These are phyloP conservation scores for Mycena sp. DNA, from an alignment of 1,284 basidiomycete species.

Conservation along the genomic window DNA sequence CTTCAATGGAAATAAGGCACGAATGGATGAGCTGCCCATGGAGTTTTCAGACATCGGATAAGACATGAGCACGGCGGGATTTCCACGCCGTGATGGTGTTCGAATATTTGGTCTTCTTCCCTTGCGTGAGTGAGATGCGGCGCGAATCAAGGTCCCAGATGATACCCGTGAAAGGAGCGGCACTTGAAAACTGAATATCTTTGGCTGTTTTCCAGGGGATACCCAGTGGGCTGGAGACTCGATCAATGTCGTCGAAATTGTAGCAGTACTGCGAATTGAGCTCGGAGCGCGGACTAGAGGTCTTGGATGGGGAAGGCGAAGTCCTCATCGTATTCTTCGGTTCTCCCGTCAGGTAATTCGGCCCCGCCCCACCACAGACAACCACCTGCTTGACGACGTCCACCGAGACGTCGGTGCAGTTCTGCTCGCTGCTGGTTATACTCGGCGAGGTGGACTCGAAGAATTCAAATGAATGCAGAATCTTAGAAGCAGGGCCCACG, in stretches of 20 bases:
- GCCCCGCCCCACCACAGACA: conserved; percentile 16
- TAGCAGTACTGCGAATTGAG: neutral
- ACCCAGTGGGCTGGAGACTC: neutral
- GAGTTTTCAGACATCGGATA: conserved; percentile 5
- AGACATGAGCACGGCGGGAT: neutral
- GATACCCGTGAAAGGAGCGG: conserved; percentile 4
- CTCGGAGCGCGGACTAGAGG: neutral
- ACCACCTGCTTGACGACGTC: neutral
- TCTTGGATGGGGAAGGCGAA: too few relatives aligned
- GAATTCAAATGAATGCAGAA: conserved; percentile 32
- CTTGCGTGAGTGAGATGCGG: neutral
- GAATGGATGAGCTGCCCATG: conserved; percentile 16
- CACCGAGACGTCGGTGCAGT: neutral
- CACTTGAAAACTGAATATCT: neutral
- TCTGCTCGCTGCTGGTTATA: neutral
- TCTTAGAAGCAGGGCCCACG: conserved; percentile 36
- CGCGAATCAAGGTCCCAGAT: conserved; percentile 4
- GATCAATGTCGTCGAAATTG: conserved; percentile 12
- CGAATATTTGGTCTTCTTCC: neutral
- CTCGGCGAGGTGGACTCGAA: neutral
- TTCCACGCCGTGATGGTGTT: neutral
- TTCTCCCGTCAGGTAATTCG: neutral
- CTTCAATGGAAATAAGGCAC: neutral
- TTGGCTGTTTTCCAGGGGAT: neutral
- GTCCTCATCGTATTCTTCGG: conserved; percentile 22